Percentiles rank a stretch among this genome's conserved stretches.
phyloP scores from a whole-genome alignment of 495 filamentous ascomycete species.

The Penicillium tannophilum region DNA sequence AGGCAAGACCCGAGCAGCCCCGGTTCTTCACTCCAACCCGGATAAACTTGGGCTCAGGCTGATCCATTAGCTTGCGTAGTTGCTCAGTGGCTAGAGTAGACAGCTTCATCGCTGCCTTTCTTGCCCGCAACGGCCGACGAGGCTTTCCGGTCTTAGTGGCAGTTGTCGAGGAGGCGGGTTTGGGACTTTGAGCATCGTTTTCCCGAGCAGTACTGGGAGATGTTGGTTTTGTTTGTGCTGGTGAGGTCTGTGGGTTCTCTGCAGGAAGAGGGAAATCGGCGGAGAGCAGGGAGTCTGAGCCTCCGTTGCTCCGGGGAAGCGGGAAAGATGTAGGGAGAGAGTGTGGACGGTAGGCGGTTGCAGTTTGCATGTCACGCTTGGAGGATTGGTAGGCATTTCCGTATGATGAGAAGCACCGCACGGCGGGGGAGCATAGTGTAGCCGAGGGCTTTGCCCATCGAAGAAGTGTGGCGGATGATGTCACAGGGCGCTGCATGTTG shows the following conservation, averaged over 20 bases:
- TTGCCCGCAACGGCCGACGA: conserved; percentile 69
- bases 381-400: conserved; percentile 55
- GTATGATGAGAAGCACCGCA: conserved; percentile 69
- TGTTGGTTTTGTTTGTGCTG: conserved; percentile 25
- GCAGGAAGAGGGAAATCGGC: conserved; percentile 41
- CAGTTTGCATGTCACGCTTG: conserved; percentile 69
- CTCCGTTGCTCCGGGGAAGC: conserved; percentile 65
- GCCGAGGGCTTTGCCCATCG: conserved; percentile 49
- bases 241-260: conserved; percentile 21
- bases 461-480: conserved; percentile 58
- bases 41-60: conserved; percentile 87
- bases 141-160: conserved; percentile 42
- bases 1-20: conserved; percentile 95
- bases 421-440: conserved; percentile 51
- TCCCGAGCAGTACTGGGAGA: conserved; percentile 52
- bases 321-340: conserved; percentile 63
- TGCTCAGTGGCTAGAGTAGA: conserved; percentile 76
- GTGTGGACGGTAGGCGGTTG: conserved; percentile 76
- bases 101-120: conserved; percentile 90
- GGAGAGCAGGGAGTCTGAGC: conserved; percentile 68
- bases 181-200: conserved; percentile 64
- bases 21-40: conserved; percentile 91
- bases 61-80: conserved; percentile 70
- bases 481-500: conserved; percentile 45
- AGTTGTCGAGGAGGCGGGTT: conserved; percentile 36